Percentiles rank a stretch among this genome's conserved stretches.
phyloP scores from a whole-genome alignment of 2,329 filamentous ascomycete species.

The Xylariaceae sp. region DNA sequence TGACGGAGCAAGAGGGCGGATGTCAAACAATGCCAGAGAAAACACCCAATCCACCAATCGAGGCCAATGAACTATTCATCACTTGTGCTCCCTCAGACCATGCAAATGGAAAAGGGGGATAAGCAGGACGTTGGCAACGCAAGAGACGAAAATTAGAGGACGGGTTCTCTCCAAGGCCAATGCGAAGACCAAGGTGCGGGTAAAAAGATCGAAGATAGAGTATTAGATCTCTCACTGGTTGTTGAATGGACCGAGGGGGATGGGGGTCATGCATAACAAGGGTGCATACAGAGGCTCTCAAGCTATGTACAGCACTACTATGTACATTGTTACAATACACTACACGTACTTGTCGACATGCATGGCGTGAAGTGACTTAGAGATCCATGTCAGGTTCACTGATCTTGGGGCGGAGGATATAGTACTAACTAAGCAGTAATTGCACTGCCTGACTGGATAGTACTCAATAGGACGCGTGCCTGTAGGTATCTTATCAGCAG shows the following conservation, averaged over 20 bases:
- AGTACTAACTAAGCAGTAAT: too few species aligned
- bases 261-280: constrained; percentile 27
- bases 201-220: constrained; percentile 19
- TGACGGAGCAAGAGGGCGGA: too few species aligned
- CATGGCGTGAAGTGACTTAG: not conserved
- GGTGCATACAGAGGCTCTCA: constrained; percentile 19
- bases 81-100: constrained; percentile 7
- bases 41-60: constrained; percentile 14
- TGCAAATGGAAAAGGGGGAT: constrained; percentile 22
- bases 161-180: constrained; percentile 17
- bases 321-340: not conserved
- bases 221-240: constrained; percentile 8
- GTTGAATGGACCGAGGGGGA: constrained; percentile 13
- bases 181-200: constrained; percentile 22
- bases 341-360: constrained; percentile 1
- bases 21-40: constrained; percentile 21
- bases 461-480: too few species aligned
- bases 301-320: constrained; percentile 3
- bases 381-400: not conserved
- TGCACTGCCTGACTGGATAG: too few species aligned
- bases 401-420: too few species aligned
- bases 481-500: not conserved
- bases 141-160: constrained; percentile 20
- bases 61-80: constrained; percentile 9
- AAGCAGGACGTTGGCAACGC: constrained; percentile 22